Evolutionary conservation across 768 basidiomycete species (phyloP).

Genomic region (Hypholoma fasciculare): DNA sequence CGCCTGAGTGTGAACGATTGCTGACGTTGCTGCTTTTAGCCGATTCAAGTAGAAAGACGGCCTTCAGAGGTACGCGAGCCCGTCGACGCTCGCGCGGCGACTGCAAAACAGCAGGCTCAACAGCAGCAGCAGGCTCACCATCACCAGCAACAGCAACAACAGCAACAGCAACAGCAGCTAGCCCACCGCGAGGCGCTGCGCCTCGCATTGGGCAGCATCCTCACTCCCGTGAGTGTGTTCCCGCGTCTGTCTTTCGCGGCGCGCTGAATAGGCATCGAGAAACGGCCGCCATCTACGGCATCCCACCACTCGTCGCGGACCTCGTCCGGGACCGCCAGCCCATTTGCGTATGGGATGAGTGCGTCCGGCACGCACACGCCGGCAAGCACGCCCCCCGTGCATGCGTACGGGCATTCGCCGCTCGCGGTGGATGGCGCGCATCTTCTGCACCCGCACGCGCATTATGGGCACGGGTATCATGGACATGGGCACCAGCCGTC

Average conservation of each 20-base stretch:
- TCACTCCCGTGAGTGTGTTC: slow-evolving; percentile 50
- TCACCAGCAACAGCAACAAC: slow-evolving; percentile 25
- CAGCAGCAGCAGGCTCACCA: slow-evolving; percentile 24
- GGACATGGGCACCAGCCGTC: slow-evolving; percentile 30
- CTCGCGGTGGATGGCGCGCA: slow-evolving; percentile 21
- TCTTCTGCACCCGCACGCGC: slow-evolving; percentile 26
- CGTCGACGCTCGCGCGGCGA: slow-evolving; percentile 13
- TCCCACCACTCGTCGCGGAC: slow-evolving; percentile 33
- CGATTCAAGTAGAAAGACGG: slow-evolving; percentile 34
- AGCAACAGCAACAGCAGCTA: slow-evolving; percentile 26
- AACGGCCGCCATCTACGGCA: slow-evolving; percentile 46
- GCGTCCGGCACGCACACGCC: slow-evolving; percentile 31
- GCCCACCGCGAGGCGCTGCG: slow-evolving; percentile 52
- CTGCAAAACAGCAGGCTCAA: neutral
- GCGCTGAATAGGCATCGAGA: slow-evolving; percentile 32
- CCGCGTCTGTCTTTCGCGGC: neutral
- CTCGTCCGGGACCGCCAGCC: slow-evolving; percentile 52
- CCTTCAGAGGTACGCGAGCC: slow-evolving; percentile 24
- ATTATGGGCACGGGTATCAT: slow-evolving; percentile 18
- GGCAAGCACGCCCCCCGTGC: slow-evolving; percentile 24
- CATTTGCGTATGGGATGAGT: slow-evolving; percentile 14
- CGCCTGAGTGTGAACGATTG: neutral
- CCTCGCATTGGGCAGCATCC: slow-evolving; percentile 59
- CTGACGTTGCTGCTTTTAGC: slow-evolving; percentile 20
- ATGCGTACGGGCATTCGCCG: slow-evolving; percentile 19